These are phyloP conservation scores for Astathelohania contejeani DNA, from an alignment of 371 early-diverging fungal species.

Conservation along the genomic window DNA sequence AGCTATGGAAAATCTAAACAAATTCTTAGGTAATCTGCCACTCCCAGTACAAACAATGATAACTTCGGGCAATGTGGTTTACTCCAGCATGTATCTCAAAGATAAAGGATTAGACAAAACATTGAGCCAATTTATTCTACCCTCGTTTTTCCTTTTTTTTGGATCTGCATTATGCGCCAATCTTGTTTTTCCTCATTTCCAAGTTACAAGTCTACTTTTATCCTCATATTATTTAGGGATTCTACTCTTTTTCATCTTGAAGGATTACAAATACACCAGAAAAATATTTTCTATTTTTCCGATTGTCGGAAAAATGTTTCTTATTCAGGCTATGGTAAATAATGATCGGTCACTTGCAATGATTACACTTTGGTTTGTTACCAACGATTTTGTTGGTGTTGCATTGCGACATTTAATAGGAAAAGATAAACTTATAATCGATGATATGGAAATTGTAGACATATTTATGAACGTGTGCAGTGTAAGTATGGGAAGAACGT, in stretches of 20 bases:
- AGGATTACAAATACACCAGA: constrained; percentile 5
- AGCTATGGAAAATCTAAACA: too few relatives aligned
- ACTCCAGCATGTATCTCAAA: too few relatives aligned
- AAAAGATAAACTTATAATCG: constrained; percentile 7
- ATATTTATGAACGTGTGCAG: not conserved
- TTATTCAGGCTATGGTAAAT: constrained; percentile 13
- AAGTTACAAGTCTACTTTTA: constrained; percentile 2
- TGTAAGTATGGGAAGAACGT: not conserved
- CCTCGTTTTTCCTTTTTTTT: constrained; percentile 16
- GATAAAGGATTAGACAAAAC: too few relatives aligned
- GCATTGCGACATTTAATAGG: constrained; percentile 11
- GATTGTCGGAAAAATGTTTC: constrained; percentile 14
- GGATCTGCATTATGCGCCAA: constrained; percentile 28
- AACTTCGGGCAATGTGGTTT: too few relatives aligned
- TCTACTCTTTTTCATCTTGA: constrained; percentile 10
- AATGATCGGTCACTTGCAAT: constrained; percentile 6
- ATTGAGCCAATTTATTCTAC: constrained; percentile 22
- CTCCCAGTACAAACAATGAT: too few relatives aligned
- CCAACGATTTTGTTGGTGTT: constrained; percentile 7
- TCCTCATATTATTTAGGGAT: constrained; percentile 17
- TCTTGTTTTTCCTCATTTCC: constrained; percentile 12
- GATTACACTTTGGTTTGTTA: constrained; percentile 16
- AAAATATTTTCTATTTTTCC: constrained; percentile 9
- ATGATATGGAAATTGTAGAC: constrained; percentile 3
- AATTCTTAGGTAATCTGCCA: too few relatives aligned